Base-by-base conservation (phyloP, 2,329 filamentous ascomycete species). In the Rasamsonia emersonii region DNA sequence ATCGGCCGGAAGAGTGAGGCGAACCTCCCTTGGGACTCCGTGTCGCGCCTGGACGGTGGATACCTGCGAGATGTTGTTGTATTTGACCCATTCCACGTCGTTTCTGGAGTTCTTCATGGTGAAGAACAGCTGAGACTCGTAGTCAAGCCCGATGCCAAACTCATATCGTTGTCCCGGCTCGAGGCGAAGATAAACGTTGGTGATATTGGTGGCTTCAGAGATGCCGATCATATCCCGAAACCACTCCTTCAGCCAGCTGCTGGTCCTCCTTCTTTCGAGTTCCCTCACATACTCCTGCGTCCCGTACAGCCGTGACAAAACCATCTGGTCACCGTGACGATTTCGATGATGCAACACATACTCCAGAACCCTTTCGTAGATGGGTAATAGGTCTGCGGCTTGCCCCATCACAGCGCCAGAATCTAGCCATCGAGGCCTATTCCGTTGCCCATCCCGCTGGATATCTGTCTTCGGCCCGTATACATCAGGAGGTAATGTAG, bases 281-380 rank as follows among this genome's bases (percentile, higher is more conserved):
- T 71, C 61, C 19, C 72, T 58, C 26, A 64, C 49, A 28, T 64
- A 64, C 46, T 74, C 70, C 45, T 75, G 71, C 26, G 67, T 61
- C 14, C 65, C 68, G 35, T 65, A 73, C 24, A 75, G 62, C 35
- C 68, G 61, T 4, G 66, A 59, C 32, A 75, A 61, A n/a, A 64
- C 62, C 37, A 59, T 53, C 43, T 69, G 60, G 41, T 70, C 66
- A 17, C 54, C 50, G 10, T 45, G 39, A 20, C 53, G 53, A 26
- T 50, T 54, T 20, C 42, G 43, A 43, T 49, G 34, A 42, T 47
- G 30, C 42, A 52, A 41, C 45, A 58, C 46, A 10, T 62, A 56
- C 11, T 56, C 56, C 21, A 66, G 38, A 4, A 65, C 59, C 8
- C 59, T 55, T 14, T 59, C 51, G 30, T 67, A 73, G 10, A 75